Evolutionary conservation across 495 filamentous ascomycete species (phyloP).

Genomic region (Penicillium canariense): DNA sequence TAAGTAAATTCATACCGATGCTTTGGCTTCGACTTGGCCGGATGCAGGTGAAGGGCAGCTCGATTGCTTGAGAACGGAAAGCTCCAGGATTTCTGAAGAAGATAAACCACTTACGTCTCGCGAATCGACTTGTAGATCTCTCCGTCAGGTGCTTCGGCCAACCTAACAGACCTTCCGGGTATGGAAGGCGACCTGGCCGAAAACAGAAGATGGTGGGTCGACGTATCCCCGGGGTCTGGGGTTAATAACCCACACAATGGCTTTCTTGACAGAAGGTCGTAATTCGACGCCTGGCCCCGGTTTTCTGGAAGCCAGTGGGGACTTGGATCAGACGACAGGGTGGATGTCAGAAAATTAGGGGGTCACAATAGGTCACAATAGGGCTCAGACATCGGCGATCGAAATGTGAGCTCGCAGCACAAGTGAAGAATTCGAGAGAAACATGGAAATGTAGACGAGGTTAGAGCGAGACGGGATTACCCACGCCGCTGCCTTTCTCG

Average conservation of each 20-base stretch:
- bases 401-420: slow-evolving; percentile 8
- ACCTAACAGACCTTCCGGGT: slow-evolving; percentile 4
- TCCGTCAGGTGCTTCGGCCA: background rate
- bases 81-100: background rate
- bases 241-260: slow-evolving; percentile 22
- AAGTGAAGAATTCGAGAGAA: background rate
- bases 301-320: background rate
- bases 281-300: slow-evolving; percentile 10
- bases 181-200: slow-evolving; percentile 14
- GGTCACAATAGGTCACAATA: too few relatives aligned
- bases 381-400: background rate
- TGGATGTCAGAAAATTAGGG: slow-evolving; percentile 1
- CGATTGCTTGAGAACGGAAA: slow-evolving; percentile 15
- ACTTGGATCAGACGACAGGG: background rate
- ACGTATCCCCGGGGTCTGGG: slow-evolving; percentile 12
- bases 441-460: background rate
- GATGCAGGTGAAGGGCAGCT: slow-evolving; percentile 14
- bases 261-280: slow-evolving; percentile 7
- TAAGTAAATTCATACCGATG: slow-evolving; percentile 36
- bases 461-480: background rate
- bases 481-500: background rate
- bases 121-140: slow-evolving; percentile 14
- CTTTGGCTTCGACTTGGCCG: slow-evolving; percentile 6
- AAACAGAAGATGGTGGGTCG: slow-evolving; percentile 20
- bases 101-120: slow-evolving; percentile 13